Conservation (phyloP, 2,329 filamentous ascomycete genomes). For the Beauveria australis region DNA sequence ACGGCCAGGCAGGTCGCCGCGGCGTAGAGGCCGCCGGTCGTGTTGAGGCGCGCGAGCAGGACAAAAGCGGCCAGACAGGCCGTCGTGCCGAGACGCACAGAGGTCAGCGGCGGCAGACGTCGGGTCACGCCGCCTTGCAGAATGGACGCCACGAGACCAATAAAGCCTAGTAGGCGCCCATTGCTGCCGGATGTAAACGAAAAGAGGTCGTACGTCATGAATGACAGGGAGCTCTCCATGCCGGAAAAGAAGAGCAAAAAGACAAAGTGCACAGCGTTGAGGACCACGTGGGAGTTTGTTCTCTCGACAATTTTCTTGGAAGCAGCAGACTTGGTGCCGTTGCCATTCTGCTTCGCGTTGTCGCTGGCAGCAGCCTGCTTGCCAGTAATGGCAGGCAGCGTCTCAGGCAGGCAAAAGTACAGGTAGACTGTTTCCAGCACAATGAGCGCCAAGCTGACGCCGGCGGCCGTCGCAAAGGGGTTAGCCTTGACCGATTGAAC, state of each 20-base stretch:
- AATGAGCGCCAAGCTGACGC: constrained; percentile 77
- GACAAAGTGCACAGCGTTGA: constrained; percentile 79
- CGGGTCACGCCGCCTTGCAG: constrained; percentile 89
- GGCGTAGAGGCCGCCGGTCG: constrained; percentile 63
- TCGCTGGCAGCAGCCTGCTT: constrained; percentile 14
- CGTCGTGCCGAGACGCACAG: constrained; percentile 70
- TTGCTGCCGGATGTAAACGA: constrained; percentile 71
- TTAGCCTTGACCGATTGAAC: constrained; percentile 75
- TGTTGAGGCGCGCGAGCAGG: constrained; percentile 62
- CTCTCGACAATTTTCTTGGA: constrained; percentile 29
- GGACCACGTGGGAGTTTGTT: constrained; percentile 74
- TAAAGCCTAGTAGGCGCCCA: constrained; percentile 78
- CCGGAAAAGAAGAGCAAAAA: constrained; percentile 97
- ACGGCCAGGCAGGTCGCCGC: constrained; percentile 79
- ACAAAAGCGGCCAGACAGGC: constrained; percentile 74
- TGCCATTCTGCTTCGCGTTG: constrained; percentile 14
- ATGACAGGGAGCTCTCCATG: constrained; percentile 95
- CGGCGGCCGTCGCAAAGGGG: constrained; percentile 87
- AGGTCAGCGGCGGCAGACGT: constrained; percentile 70
- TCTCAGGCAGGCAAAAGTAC: constrained; percentile 80
- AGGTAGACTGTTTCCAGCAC: constrained; percentile 82
- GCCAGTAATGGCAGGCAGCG: constrained; percentile 53
- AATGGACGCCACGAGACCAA: constrained; percentile 85
- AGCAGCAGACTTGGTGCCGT: constrained; percentile 17
- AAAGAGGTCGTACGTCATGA: constrained; percentile 95